Base-by-base conservation (phyloP, 495 filamentous ascomycete genomes). In the Oidiodendron maius region DNA sequence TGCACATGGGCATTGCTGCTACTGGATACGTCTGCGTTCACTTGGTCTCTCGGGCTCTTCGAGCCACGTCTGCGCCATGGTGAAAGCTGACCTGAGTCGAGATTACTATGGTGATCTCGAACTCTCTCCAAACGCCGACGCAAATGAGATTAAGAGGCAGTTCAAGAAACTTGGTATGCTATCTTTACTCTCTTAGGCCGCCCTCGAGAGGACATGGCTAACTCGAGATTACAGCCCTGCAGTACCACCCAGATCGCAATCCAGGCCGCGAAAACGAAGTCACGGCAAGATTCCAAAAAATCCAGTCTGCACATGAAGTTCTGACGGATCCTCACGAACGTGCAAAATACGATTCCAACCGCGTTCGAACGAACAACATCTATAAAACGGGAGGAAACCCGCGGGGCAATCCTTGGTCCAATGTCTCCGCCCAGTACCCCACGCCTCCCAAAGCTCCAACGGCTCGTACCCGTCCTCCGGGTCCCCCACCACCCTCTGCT, bases 21-120 rank as follows among this genome's bases (percentile, higher is more conserved):
- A n/a, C n/a, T n/a, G n/a, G n/a, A n/a, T n/a, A n/a, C n/a, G n/a
- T n/a, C 44, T 21, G 16, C 16, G 21, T n/a, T 21, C 15, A 8
- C 44, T 22, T 38, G 2, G 10, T 10, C n/a, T 4, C n/a, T 12
- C 28, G 30, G 22, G 40, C 40, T 23, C 26, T 11, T 17, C 16
- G 28, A 17, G 15, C 36, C 12, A 32, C 11, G 39, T 26, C 12
- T 39, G n/a, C 46, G 81, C 54, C 32, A 91, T 91, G 86, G 84
- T 82, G 50, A 89, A 87, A 66, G 66, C 76, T 46, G 87, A 91
- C 53, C 70, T 79, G 51, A 75, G 74, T 50, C 76, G 77, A 58
- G 82, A 96, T 66, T 96, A 95, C 71, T 96, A 96, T 65, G 79
- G 80, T 35, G 90, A 95, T 67, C 74, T 96, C 24, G 86, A 84